Evolutionary conservation across 768 basidiomycete species (phyloP).

Genomic region (Suillus brevipes): DNA sequence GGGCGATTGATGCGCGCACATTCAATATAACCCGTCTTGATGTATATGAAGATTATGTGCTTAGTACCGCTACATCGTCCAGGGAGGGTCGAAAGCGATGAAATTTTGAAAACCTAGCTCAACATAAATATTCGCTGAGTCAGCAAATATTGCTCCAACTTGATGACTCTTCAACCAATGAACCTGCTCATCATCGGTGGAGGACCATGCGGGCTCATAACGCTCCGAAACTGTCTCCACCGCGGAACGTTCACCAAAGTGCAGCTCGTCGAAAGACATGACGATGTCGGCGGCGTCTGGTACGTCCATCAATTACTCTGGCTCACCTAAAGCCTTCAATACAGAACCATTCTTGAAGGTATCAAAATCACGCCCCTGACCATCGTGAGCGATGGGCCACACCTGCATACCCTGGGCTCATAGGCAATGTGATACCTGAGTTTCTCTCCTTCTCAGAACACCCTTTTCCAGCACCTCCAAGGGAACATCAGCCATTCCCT

Average conservation of each 20-base stretch:
- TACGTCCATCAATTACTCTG: constrained; percentile 18
- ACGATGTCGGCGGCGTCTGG: constrained; percentile 55
- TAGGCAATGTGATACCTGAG: constrained; percentile 53
- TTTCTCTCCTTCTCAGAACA: constrained; percentile 31
- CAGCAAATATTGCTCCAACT: background rate
- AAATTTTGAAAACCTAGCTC: background rate
- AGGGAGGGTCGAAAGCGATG: background rate
- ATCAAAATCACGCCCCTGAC: constrained; percentile 3
- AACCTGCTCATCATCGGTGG: constrained; percentile 46
- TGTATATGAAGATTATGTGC: background rate
- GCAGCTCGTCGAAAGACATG: constrained; percentile 44
- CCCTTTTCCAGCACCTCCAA: constrained; percentile 29
- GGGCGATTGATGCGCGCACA: background rate
- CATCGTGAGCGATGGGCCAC: constrained; percentile 38
- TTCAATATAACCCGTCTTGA: background rate
- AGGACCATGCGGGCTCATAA: constrained; percentile 40
- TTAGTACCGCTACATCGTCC: background rate
- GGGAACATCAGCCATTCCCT: constrained; percentile 30
- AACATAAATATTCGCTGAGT: background rate
- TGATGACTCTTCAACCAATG: constrained; percentile 29
- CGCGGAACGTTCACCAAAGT: constrained; percentile 44
- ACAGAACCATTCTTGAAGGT: background rate
- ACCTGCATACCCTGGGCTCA: constrained; percentile 47
- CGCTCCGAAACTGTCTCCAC: constrained; percentile 48
- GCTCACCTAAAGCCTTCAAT: background rate